Percentiles rank a stretch among this genome's conserved stretches.
These are phyloP conservation scores for Termitomyces sp. DNA, from an alignment of 768 basidiomycete species.

Conservation along the genomic window DNA sequence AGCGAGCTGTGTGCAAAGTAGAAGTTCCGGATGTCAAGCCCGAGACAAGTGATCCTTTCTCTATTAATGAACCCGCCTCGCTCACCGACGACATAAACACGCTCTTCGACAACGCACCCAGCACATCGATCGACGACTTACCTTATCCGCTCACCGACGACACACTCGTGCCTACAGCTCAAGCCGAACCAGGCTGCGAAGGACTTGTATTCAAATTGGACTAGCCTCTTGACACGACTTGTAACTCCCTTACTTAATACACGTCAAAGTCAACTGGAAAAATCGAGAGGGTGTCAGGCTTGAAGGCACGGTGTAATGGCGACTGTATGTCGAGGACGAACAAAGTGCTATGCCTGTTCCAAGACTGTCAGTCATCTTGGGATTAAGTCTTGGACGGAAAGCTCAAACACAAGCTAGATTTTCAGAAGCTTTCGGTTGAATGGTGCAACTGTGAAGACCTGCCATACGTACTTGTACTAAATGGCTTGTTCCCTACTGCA, in stretches of 20 bases:
- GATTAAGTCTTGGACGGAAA: too few species aligned
- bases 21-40: too few species aligned
- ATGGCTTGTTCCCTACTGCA: conserved; percentile 30
- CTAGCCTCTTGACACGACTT: not conserved
- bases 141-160: too few species aligned
- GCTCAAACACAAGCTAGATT: conserved; percentile 7
- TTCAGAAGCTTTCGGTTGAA: conserved; percentile 10
- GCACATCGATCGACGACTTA: too few species aligned
- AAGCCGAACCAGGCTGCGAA: not conserved
- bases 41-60: too few species aligned
- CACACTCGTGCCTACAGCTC: too few species aligned
- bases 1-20: too few species aligned
- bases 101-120: too few species aligned
- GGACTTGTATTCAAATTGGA: not conserved
- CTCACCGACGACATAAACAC: too few species aligned
- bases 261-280: not conserved
- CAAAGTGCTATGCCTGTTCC: not conserved
- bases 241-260: not conserved
- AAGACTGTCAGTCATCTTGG: not conserved
- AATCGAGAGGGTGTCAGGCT: not conserved
- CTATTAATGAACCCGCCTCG: too few species aligned
- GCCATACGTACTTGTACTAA: conserved; percentile 20
- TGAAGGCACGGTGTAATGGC: not conserved
- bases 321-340: not conserved
- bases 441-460: conserved; percentile 21